Base-by-base conservation (phyloP, 768 basidiomycete genomes). In the Hypholoma sublateritium region DNA sequence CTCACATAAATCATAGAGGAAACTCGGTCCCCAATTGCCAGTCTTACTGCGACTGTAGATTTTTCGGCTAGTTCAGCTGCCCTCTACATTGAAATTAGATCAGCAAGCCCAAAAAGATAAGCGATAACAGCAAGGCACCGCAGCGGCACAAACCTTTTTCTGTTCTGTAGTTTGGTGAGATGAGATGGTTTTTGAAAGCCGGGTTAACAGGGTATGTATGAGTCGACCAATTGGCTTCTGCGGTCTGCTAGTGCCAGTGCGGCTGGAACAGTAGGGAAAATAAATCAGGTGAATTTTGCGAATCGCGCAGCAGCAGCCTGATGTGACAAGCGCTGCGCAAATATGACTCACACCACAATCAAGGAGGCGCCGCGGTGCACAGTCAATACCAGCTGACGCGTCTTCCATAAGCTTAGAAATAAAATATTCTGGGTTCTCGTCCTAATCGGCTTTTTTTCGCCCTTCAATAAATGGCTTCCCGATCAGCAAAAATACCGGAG, bases 1-100 rank as follows among this genome's bases (percentile, higher is more conserved):
- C 67, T 62, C 9, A 74, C 50, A 34, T 66, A 68, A 34, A 68
- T 63, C 72, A 73, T 74, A 16, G 67, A 53, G 24, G 69, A 61
- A 2, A 64, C 53, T 9, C 68, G 64, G 37, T 61, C 61, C 9
- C 69, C 37, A 25, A 52, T 42, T 9, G 34, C 36, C n/a, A 9
- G 16, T 2, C 34, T 36, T 4, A 52, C 24, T 11, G 19, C 14
- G 14, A 28, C 42, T 13, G 34, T 25, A 1, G 28, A 37, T 46
- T 52, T 52, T 35, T 22, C 50, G 9, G 19, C 13, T 14, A 21
- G 43, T 51, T 52, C 49, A 16, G n/a, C 19, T n/a, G 17, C 25
- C 34, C 56, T 57, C 50, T 56, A 24, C 9, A 4, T 7, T 17
- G 28, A 25, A 46, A 37, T 32, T 32, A 1, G 28, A 32, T 32